phyloP scores from a whole-genome alignment of 2,329 filamentous ascomycete species.

The Sclerotiophoma versabilis region DNA sequence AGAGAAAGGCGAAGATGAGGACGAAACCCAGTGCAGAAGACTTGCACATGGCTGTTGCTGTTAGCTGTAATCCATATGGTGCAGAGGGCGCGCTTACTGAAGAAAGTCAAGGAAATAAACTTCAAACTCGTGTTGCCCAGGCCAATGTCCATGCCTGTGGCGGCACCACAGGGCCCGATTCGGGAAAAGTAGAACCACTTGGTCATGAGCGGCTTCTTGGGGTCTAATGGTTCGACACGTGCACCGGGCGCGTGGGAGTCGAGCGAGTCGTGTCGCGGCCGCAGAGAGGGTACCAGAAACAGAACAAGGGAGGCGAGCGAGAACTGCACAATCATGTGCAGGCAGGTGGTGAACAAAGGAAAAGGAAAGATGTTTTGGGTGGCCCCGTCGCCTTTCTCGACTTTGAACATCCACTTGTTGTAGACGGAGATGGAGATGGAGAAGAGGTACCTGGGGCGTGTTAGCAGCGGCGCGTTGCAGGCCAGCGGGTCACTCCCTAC shows the following conservation, averaged over 20 bases:
- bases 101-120: slow-evolving; percentile 96
- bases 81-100: slow-evolving; percentile 60
- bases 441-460: slow-evolving; percentile 68
- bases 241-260: slow-evolving; percentile 40
- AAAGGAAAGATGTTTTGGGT: slow-evolving; percentile 77
- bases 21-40: slow-evolving; percentile 96
- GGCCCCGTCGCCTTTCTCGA: slow-evolving; percentile 51
- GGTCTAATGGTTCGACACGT: slow-evolving; percentile 42
- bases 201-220: slow-evolving; percentile 74
- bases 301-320: slow-evolving; percentile 77
- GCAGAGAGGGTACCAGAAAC: slow-evolving; percentile 80
- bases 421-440: slow-evolving; percentile 82
- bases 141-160: slow-evolving; percentile 94
- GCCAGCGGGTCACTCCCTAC: slow-evolving; percentile 54
- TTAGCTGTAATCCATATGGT: slow-evolving; percentile 21
- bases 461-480: slow-evolving; percentile 18
- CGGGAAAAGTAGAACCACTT: slow-evolving; percentile 90
- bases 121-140: slow-evolving; percentile 94
- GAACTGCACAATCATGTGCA: slow-evolving; percentile 96
- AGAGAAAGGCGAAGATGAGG: slow-evolving; percentile 91
- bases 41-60: slow-evolving; percentile 82
- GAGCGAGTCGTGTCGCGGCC: slow-evolving; percentile 65
- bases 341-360: slow-evolving; percentile 90
- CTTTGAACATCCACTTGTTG: slow-evolving; percentile 99
- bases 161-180: slow-evolving; percentile 88